Conservation (phyloP, 2,329 filamentous ascomycete species). For the Nigrospora sphaerica region DNA sequence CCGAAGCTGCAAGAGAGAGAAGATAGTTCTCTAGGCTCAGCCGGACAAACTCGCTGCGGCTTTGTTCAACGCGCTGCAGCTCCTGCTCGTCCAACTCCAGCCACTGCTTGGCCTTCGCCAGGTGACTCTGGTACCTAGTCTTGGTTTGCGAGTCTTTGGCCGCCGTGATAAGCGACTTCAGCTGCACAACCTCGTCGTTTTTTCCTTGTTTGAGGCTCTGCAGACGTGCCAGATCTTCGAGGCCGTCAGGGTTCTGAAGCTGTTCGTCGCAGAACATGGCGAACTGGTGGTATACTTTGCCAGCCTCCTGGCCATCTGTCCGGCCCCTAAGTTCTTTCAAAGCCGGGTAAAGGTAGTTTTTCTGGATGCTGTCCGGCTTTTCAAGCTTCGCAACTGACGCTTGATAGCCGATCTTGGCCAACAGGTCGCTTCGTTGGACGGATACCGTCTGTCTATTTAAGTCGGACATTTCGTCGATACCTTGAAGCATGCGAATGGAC, state of each 20-base stretch:
- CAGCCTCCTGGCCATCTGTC: conserved; percentile 64
- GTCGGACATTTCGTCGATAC: conserved; percentile 55
- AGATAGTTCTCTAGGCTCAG: conserved; percentile 92
- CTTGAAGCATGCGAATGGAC: conserved; percentile 82
- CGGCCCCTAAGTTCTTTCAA: conserved; percentile 71
- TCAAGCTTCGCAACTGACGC: conserved; percentile 85
- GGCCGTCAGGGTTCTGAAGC: conserved; percentile 74
- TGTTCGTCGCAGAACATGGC: conserved; percentile 94
- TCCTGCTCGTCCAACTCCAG: conserved; percentile 86
- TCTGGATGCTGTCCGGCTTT: conserved; percentile 84
- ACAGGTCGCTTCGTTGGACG: conserved; percentile 68
- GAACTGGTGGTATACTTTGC: conserved; percentile 89
- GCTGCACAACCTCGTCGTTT: conserved; percentile 68
- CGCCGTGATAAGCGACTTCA: conserved; percentile 53
- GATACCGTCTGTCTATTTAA: conserved; percentile 63
- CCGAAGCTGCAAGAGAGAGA: conserved; percentile 73
- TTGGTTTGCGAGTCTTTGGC: conserved; percentile 45
- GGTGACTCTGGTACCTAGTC: conserved; percentile 50
- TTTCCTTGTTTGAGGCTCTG: conserved; percentile 75
- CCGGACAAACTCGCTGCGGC: conserved; percentile 74
- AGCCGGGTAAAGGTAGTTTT: conserved; percentile 77
- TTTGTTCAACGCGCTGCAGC: conserved; percentile 69
- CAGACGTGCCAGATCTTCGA: conserved; percentile 78
- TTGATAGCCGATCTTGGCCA: conserved; percentile 83
- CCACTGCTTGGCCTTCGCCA: conserved; percentile 76